Evolutionary conservation across 805 yeast species (phyloP).

Genomic region (Ogataea trehalophila): DNA sequence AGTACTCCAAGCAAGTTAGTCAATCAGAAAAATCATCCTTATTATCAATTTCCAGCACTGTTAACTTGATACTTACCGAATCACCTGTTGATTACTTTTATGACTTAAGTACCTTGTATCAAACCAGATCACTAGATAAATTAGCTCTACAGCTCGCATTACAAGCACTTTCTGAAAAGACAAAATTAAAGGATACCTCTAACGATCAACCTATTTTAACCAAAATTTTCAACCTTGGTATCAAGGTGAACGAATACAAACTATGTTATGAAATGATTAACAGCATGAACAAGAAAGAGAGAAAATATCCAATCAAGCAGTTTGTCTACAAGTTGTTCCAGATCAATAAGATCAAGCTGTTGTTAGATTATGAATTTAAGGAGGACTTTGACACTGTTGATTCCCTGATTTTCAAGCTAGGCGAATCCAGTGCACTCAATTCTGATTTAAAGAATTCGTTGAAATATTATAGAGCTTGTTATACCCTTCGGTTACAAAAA

Average conservation of each 20-base stretch:
- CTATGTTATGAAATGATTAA: slow-evolving; percentile 25
- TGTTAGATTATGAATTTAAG: slow-evolving; percentile 39
- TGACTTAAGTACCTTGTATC: slow-evolving; percentile 34
- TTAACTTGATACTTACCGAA: slow-evolving; percentile 25
- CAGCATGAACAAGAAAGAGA: slow-evolving; percentile 22
- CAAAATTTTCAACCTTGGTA: slow-evolving; percentile 27
- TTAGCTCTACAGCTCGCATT: slow-evolving; percentile 34
- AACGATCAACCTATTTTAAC: slow-evolving; percentile 20
- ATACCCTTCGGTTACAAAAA: slow-evolving; percentile 43
- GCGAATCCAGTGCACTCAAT: slow-evolving; percentile 20
- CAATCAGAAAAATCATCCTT: slow-evolving; percentile 18
- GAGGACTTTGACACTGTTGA: slow-evolving; percentile 41
- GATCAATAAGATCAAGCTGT: slow-evolving; percentile 33
- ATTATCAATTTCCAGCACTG: slow-evolving; percentile 12
- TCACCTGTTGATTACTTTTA: slow-evolving; percentile 34
- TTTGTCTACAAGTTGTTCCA: slow-evolving; percentile 37
- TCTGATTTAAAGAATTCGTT: slow-evolving; percentile 30
- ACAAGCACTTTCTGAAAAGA: slow-evolving; percentile 20
- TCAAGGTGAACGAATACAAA: slow-evolving; percentile 28
- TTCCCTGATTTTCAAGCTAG: slow-evolving; percentile 32
- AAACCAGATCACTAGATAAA: slow-evolving; percentile 24
- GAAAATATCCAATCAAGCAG: slow-evolving; percentile 24
- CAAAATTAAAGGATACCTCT: slow-evolving; percentile 12
- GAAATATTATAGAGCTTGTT: slow-evolving; percentile 45
- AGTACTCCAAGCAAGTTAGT: slow-evolving; percentile 12